phyloP scores from a whole-genome alignment of 2,329 filamentous ascomycete genomes.

The Exophiala lecanii-corni region DNA sequence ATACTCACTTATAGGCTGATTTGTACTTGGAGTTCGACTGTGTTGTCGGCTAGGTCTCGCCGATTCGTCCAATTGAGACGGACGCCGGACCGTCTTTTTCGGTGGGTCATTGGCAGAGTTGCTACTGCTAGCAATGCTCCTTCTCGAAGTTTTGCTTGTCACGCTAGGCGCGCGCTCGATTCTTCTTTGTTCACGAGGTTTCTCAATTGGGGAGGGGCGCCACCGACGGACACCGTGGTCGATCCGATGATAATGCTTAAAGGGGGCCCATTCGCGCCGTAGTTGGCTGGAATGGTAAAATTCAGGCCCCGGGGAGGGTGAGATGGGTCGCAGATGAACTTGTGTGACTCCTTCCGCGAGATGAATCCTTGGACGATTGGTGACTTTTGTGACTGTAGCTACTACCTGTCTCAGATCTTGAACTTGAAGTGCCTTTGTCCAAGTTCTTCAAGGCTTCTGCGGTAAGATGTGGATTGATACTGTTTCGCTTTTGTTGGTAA shows the following conservation, averaged over 20 bases:
- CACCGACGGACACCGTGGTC: conserved; percentile 12
- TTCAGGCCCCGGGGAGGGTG: conserved; percentile 16
- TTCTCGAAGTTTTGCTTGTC: conserved; percentile 15
- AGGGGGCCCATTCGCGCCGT: conserved; percentile 17
- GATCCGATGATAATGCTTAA: conserved; percentile 19
- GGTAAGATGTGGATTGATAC: conserved; percentile 18
- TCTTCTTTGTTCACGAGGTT: conserved; percentile 15
- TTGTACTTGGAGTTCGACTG: conserved; percentile 18
- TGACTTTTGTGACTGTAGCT: conserved; percentile 24
- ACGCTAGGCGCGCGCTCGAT: conserved; percentile 22
- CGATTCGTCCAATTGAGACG: conserved; percentile 17
- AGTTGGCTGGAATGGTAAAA: conserved; percentile 19
- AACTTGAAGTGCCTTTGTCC: conserved; percentile 16
- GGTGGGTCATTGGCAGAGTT: conserved; percentile 9
- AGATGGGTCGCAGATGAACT: conserved; percentile 17
- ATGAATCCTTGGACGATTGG: conserved; percentile 26
- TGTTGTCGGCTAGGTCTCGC: conserved; percentile 16
- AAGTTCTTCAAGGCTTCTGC: conserved; percentile 22
- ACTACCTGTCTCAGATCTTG: conserved; percentile 24
- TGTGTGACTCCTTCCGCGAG: conserved; percentile 18
- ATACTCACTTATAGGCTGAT: conserved; percentile 9
- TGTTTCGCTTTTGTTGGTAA: conserved; percentile 19
- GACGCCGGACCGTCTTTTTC: conserved; percentile 10
- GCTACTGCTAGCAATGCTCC: conserved; percentile 16
- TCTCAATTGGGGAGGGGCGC: too few species aligned